Base-by-base conservation (phyloP, 768 basidiomycete genomes). In the Termitomyces titanicus region DNA sequence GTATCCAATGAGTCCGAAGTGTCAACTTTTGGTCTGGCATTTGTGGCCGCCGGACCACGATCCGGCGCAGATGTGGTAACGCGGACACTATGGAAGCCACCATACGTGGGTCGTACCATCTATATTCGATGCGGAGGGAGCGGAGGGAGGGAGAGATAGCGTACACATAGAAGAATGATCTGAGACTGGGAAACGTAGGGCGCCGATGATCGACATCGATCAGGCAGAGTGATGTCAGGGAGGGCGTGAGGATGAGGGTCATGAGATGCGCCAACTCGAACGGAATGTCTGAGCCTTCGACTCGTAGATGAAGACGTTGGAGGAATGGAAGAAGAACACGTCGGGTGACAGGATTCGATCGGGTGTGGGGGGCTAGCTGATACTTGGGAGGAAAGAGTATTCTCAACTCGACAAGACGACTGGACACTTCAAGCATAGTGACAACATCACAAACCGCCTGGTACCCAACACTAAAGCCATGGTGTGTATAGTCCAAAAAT, bases 401-500 rank as follows among this genome's bases (percentile, higher is more conserved):
- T 48, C 72, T 77, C 50, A 90, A 75, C 50, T 84, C 80, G 49
- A 71, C 72, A 12, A 90, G 69, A 39, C 68, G 72, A 24, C 69
- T 66, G 39, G 82, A 87, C 18, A 86, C 72, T 55, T 74, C 68
- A 25, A 90, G 71, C 68, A 88, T 81, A 25, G 73, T 72, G 38
- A 85, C 62, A 44, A 88, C 71, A 62, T 89, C 87, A 27, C 74
- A 63, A 9, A 83, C 75, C 3, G 84, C 82, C 51, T 79, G 75
- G 56, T 78, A 70, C 5, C 82, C 86, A 18, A 66, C 68, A 37
- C 78, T 86, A 68, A 88, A 86, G 20, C 83, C 82, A 55, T 88
- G 87, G 61, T 89, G 87, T 1, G 84, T 83, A 60, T 88, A 89
- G 66, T 89, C 83, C 40, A 90, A 74, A 62, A 73, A 80, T 6